Evolutionary conservation across 208 protist species (phyloP), one percentile per base, ranked within the genome.

Genomic region (Acanthamoeba triangularis): DNA sequence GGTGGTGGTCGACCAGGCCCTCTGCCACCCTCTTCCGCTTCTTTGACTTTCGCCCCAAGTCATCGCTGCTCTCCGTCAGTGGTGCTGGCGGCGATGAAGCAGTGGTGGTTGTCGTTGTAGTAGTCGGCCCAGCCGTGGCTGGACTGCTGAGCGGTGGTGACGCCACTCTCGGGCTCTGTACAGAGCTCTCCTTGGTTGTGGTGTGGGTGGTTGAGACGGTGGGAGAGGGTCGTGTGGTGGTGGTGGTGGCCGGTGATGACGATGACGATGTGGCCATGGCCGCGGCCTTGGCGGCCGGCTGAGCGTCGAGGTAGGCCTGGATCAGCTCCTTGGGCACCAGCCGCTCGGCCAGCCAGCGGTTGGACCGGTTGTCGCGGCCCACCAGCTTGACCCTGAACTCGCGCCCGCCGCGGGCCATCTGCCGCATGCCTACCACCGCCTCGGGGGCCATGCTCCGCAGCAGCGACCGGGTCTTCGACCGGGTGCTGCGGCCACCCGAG

Each of bases 361-460:
- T 87, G 49, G 47, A 61, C 28, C 78, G 41, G 78, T 87, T 87
- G 78, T 87, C 78, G 52, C 4, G 47, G 6, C 78, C 78, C 18
- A 37, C 47, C 3, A 87, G 33, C 78, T 87, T 87, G 41, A 87
- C 78, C 10, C 78, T 47, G 78, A 63, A 87, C n/a, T 87, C 47
- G 13, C 13, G 47, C n/a, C 44, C 78, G 0, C 74, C 78, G 0
- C 18, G 61, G 3, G 13, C 18, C 35, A 3, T 35, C 47, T 80
- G 14, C 5, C 78, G 78, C 8, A 30, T 10, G 47, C 78, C 49
- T 28, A 87, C 1, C 52, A 87, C 78, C 41, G 10, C 23, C 78
- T 87, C 78, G 13, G 33, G 78, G 6, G 49, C 14, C 30, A 41
- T 76, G 67, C 25, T 8, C 37, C 37, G 67, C 8, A 16, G 10